phyloP scores from a whole-genome alignment of 2,329 filamentous ascomycete species.

The Exophiala spinifera region DNA sequence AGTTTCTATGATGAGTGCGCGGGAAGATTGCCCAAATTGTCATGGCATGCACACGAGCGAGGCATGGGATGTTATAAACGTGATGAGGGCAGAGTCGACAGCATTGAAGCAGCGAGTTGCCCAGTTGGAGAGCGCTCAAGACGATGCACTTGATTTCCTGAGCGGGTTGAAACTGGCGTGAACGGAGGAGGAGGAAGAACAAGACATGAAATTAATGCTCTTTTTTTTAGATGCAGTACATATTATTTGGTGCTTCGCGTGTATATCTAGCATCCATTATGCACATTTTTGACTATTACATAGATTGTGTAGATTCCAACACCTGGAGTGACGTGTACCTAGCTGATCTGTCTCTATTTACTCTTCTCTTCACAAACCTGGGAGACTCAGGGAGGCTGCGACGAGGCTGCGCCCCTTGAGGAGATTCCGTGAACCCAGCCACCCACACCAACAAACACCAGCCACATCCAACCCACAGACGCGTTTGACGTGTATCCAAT shows the following conservation, averaged over 20 bases:
- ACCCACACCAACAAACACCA: too few species aligned
- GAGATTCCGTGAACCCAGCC: too few species aligned
- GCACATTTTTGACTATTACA: neutral
- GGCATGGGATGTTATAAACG: slow-evolving; percentile 54
- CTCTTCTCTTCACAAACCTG: too few species aligned
- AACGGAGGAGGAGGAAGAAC: neutral
- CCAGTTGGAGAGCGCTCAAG: slow-evolving; percentile 54
- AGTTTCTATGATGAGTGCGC: slow-evolving; percentile 13
- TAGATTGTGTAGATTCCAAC: neutral
- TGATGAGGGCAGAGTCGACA: slow-evolving; percentile 55
- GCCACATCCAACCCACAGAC: too few species aligned
- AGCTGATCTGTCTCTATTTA: too few species aligned
- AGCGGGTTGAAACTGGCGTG: slow-evolving; percentile 21
- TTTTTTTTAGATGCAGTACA: neutral
- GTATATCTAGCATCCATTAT: neutral
- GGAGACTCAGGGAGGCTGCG: too few species aligned
- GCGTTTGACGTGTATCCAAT: too few species aligned
- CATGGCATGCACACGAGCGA: slow-evolving; percentile 41
- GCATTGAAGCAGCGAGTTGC: slow-evolving; percentile 52
- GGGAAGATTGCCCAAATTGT: slow-evolving; percentile 41
- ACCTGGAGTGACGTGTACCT: too few species aligned
- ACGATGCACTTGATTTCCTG: slow-evolving; percentile 50
- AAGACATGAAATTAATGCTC: neutral
- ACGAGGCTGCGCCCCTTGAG: too few species aligned
- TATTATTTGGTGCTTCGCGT: neutral